Evolutionary conservation across 2,329 filamentous ascomycete species (phyloP).

Genomic region (Diplodia intermedia): DNA sequence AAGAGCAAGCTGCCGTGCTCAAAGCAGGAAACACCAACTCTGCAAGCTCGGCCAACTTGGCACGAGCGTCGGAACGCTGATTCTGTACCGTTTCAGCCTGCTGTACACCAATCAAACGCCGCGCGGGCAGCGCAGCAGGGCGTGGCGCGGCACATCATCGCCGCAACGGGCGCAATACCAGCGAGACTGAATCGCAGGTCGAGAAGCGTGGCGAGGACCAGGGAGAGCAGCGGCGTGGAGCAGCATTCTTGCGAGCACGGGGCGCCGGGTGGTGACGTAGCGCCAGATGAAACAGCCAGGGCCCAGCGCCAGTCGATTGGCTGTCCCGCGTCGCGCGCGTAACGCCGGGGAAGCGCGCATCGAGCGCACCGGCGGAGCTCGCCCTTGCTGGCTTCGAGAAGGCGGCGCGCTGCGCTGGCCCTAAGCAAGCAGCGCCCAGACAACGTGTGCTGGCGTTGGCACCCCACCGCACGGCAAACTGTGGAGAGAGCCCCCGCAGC

Average conservation of each 20-base stretch:
- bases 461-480: background rate
- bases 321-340: conserved; percentile 17
- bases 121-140: background rate
- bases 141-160: conserved; percentile 8
- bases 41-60: background rate
- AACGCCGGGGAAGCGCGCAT: conserved; percentile 12
- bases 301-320: conserved; percentile 18
- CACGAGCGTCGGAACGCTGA: background rate
- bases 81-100: conserved; percentile 4
- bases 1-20: conserved; percentile 10
- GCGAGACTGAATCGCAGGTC: background rate
- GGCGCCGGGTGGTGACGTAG: conserved; percentile 28
- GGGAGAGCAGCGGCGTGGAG: background rate
- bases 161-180: conserved; percentile 5
- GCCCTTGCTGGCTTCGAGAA: conserved; percentile 12
- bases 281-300: conserved; percentile 27
- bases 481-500: background rate
- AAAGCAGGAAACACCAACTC: conserved; percentile 28
- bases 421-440: background rate
- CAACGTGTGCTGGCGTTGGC: background rate
- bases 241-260: conserved; percentile 4
- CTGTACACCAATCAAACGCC: conserved; percentile 6
- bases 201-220: background rate
- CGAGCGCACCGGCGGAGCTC: background rate
- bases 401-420: conserved; percentile 7